A percentile compares a stretch with the other conserved stretches of the same genome.
Conservation (phyloP, 2,329 filamentous ascomycete genomes). For the Aspergillus clavatus region DNA sequence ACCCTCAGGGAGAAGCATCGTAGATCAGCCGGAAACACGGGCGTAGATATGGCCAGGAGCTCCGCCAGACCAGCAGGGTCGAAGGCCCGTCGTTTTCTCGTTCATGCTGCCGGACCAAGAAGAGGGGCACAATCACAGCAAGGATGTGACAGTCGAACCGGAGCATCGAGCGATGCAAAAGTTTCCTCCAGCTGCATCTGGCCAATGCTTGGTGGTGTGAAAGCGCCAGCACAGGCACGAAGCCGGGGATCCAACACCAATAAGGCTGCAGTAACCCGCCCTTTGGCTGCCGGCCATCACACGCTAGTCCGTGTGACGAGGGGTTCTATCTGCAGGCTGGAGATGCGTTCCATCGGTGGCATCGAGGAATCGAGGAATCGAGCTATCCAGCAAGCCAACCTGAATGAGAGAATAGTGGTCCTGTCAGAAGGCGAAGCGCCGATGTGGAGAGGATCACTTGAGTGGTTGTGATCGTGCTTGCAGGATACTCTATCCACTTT, state of each 20-base stretch:
- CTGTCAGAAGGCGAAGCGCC: constrained; percentile 10
- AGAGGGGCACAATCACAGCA: constrained; percentile 27
- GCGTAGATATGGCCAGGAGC: constrained; percentile 27
- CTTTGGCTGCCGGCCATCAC: constrained; percentile 27
- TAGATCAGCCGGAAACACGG: constrained; percentile 20
- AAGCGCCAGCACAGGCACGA: constrained; percentile 30
- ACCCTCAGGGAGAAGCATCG: constrained; percentile 17
- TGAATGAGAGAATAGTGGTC: background rate
- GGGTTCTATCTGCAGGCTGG: constrained; percentile 25
- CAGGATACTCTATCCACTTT: background rate
- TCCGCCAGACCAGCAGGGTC: constrained; percentile 1
- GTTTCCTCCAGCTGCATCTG: constrained; percentile 31
- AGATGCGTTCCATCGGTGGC: constrained; percentile 12
- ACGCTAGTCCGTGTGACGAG: constrained; percentile 33
- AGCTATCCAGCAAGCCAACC: background rate
- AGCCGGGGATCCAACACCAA: constrained; percentile 24
- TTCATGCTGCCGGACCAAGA: constrained; percentile 20
- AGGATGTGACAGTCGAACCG: constrained; percentile 15
- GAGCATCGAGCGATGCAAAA: constrained; percentile 18
- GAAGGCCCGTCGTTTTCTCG: constrained; percentile 13
- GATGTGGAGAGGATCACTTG: constrained; percentile 1
- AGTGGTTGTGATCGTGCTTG: constrained; percentile 9
- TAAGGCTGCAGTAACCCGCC: constrained; percentile 16
- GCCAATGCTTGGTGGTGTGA: constrained; percentile 30
- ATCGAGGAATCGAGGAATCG: background rate